Base-by-base conservation (phyloP, 2,329 filamentous ascomycete species). In the Neofusicoccum umdonicola region DNA sequence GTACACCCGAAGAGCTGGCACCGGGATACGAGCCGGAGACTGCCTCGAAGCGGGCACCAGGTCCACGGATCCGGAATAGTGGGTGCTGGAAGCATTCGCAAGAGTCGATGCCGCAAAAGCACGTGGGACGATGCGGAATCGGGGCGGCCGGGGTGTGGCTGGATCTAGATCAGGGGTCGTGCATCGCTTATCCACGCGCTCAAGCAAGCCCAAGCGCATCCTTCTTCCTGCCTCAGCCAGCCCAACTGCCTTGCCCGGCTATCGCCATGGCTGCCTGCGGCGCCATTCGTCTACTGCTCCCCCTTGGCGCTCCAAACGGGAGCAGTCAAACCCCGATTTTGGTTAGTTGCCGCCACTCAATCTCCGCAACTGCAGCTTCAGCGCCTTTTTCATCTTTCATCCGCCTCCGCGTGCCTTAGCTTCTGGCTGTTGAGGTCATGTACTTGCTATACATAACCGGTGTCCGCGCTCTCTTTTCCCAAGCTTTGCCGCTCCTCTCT, bases 131-230 rank as follows among this genome's bases (percentile, higher is more conserved):
- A 4, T n/a, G 13, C 7, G 8, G n/a, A 1, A 17, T 37, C 27
- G 41, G 56, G n/a, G 56, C 31, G 56, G 56, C 56, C 42, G 42
- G 27, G 41, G 11, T 34, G 56, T 60, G 56, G 42, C 56, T 60
- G 42, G 41, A 27, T 60, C 56, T 60, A 60, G 56, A 37, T 47
- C 56, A 47, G 56, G 56, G 56, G 56, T 12, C 54, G 9, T 19
- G 37, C 35, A 27, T 35, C 50, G 34, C 50, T 52, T 37, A 12
- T 34, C 50, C 3, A 17, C 47, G 31, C 31, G 13, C 15, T 27
- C 12, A 44, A 44, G 6, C 13, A 31, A 15, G 8, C 34, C 37
- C 50, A 15, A 35, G 3, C 31, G 41, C n/a, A 22, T 35, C 41
- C 27, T 60, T 35, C 56, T 27, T 3, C n/a, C 22, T 13, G 9